A percentile compares a stretch with the other conserved stretches of the same genome.
Conservation (phyloP, 169 alveolate species). For the Plasmodium coatneyi region DNA sequence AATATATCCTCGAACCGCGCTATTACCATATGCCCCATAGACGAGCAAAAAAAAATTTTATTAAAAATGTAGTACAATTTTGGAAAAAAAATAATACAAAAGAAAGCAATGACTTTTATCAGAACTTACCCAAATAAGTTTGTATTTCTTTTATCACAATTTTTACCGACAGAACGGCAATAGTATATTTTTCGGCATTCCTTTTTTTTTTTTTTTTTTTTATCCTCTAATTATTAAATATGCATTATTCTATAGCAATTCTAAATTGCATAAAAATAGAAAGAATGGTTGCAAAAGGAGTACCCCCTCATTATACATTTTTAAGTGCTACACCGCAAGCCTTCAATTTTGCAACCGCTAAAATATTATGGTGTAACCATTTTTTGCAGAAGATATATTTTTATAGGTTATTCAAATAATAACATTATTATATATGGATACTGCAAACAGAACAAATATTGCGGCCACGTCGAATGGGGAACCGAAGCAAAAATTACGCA, state of each 20-base stretch:
- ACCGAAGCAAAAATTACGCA: not conserved
- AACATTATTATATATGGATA: not conserved
- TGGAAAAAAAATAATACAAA: not conserved
- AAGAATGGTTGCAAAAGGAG: not conserved
- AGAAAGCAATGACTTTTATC: not conserved
- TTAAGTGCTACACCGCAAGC: not conserved
- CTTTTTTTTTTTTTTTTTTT: not conserved
- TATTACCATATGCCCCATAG: not conserved
- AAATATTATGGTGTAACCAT: not conserved
- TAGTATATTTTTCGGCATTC: not conserved
- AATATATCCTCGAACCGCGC: not conserved
- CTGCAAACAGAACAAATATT: not conserved
- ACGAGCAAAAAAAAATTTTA: not conserved
- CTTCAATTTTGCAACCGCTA: not conserved
- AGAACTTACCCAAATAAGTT: not conserved
- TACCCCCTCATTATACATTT: not conserved
- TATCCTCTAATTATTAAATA: not conserved
- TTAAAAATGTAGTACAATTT: not conserved
- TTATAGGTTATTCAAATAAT: not conserved
- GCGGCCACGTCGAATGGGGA: not conserved
- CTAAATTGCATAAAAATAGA: not conserved
- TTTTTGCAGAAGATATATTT: not conserved
- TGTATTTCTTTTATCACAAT: not conserved
- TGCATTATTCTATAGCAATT: not conserved
- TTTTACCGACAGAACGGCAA: not conserved